Evolutionary conservation across 2,329 filamentous ascomycete species (phyloP), one percentile per base, ranked within the genome.

Genomic region (Leptosphaerulina australis): DNA sequence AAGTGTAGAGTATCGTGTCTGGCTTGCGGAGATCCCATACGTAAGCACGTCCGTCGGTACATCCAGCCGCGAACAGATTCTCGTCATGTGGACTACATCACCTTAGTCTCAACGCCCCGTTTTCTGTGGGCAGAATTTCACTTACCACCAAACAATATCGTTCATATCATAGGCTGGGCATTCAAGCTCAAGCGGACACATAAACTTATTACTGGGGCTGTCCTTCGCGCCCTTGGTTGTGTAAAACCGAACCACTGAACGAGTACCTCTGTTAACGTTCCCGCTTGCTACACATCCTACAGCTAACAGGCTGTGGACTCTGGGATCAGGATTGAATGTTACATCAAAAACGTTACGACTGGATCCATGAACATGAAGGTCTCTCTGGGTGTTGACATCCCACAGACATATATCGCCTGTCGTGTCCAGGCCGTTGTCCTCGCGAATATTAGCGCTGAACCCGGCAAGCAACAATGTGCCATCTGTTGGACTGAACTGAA

Each of bases 121-220:
- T 6, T 11, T 11, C 6, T 38, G 15, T 4, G 24, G 11, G 15
- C 18, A 12, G 4, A 26, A 25, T 22, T 2, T 10, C 14, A 35
- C 64, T 59, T 60, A 67, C 66, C 77, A 81, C 57, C 80, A 81
- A 0, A 79, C 72, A 0, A 86, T 72, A 49, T 85, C 82, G 47
- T 86, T 86, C 58, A 86, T 84, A 63, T 87, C 84, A 6, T 78
- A 61, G 0, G 83, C 83, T 18, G 78, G 78, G 57, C 83, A 86
- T 38, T 84, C 78, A 28, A 82, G 75, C 48, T 80, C 78, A 18
- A 79, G 60, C 5, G 56, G 44, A 57, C 53, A 60, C 5, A 63
- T 67, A 30, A 66, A 71, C 45, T 58, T 68, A 3, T 24, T 25
- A 4, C 20, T 20, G 18, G 56, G 61, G 4, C 72, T 62, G 1